Conservation (phyloP, 2,329 filamentous ascomycete genomes). For the Xylariaceae sp. region DNA sequence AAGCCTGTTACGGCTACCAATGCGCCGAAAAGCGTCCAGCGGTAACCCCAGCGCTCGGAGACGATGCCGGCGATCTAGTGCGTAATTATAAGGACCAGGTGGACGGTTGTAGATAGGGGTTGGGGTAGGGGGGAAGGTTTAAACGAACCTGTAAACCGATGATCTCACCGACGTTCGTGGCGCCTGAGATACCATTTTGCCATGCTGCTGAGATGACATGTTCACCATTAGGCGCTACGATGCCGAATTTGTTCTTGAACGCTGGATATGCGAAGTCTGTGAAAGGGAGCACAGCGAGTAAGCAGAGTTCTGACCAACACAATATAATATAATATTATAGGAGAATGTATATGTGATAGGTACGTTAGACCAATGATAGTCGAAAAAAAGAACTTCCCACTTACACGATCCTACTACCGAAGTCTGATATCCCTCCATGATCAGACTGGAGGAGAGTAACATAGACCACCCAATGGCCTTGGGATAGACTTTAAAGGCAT, state of each 20-base stretch:
- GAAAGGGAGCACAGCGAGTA: not conserved
- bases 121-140: not conserved
- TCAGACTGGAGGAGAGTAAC: conserved; percentile 37
- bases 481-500: conserved; percentile 40
- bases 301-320: not conserved
- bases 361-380: not conserved
- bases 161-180: conserved; percentile 41
- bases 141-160: conserved; percentile 36
- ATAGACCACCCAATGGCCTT: conserved; percentile 40
- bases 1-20: conserved; percentile 35
- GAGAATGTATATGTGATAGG: not conserved
- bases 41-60: conserved; percentile 37
- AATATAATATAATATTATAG: not conserved
- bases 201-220: conserved; percentile 41
- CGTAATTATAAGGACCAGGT: not conserved
- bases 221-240: conserved; percentile 28
- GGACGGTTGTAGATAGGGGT: not conserved
- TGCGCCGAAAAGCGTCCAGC: conserved; percentile 37
- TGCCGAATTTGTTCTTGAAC: conserved; percentile 33
- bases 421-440: conserved; percentile 33
- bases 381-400: not conserved
- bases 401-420: conserved; percentile 30
- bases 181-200: conserved; percentile 44
- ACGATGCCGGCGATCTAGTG: conserved; percentile 38
- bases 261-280: conserved; percentile 37